phyloP scores from a whole-genome alignment of 2,329 filamentous ascomycete species.

The Ascochyta lentis region DNA sequence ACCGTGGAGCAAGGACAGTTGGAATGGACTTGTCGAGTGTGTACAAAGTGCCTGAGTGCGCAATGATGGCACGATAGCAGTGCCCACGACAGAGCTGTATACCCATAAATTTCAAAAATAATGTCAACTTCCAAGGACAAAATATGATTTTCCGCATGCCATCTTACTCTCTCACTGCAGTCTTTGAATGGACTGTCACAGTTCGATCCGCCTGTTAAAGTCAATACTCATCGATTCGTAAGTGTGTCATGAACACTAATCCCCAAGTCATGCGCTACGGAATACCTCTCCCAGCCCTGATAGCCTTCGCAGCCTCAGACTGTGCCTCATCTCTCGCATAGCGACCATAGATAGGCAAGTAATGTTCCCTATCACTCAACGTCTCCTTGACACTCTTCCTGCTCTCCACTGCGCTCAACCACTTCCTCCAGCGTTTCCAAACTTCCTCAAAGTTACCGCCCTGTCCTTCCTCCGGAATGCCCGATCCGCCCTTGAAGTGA shows the following conservation, averaged over 20 bases:
- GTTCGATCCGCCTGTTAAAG: too few species aligned
- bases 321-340: constrained; percentile 57
- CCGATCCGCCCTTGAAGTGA: constrained; percentile 70
- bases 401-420: constrained; percentile 65
- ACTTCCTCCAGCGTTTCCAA: constrained; percentile 71
- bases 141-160: too few species aligned
- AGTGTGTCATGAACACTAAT: too few species aligned
- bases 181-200: too few species aligned
- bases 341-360: constrained; percentile 69
- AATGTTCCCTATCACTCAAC: constrained; percentile 70
- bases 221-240: too few species aligned
- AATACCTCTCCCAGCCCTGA: constrained; percentile 65
- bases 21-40: constrained; percentile 62
- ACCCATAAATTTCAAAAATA: too few species aligned
- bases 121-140: too few species aligned
- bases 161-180: too few species aligned
- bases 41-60: constrained; percentile 20
- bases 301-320: constrained; percentile 57
- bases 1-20: constrained; percentile 75
- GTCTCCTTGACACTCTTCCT: constrained; percentile 71
- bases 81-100: too few species aligned
- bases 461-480: constrained; percentile 56
- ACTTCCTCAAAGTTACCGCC: constrained; percentile 61
- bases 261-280: constrained; percentile 53
- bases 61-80: too few species aligned